Evolutionary conservation across 768 basidiomycete species (phyloP).

Genomic region (Lactifluus subvellereus): DNA sequence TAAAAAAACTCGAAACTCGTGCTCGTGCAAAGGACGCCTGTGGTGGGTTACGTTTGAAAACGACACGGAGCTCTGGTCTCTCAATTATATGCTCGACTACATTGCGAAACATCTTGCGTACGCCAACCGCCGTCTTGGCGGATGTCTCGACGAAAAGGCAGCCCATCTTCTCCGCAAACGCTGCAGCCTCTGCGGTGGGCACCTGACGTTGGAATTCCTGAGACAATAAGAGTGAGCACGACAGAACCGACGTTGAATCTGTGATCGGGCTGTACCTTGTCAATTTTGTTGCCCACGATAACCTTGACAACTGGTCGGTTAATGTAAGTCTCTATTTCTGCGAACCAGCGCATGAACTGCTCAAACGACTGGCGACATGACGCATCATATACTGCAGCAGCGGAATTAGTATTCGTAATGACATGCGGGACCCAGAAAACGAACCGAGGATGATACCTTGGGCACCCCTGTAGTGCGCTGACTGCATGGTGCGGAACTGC

Average conservation of each 20-base stretch:
- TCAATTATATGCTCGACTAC: slow-evolving; percentile 79
- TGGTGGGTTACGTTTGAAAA: slow-evolving; percentile 27
- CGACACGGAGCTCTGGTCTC: slow-evolving; percentile 65
- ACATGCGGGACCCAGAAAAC: slow-evolving; percentile 8
- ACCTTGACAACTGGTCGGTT: slow-evolving; percentile 83
- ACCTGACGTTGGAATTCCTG: slow-evolving; percentile 91
- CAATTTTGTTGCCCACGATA: slow-evolving; percentile 90
- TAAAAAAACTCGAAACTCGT: neutral
- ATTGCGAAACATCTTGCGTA: slow-evolving; percentile 66
- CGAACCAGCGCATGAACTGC: slow-evolving; percentile 86
- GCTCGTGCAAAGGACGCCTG: slow-evolving; percentile 2
- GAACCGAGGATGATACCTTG: slow-evolving; percentile 73
- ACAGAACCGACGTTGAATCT: neutral
- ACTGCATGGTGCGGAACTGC: slow-evolving; percentile 90
- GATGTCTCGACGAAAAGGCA: slow-evolving; percentile 87
- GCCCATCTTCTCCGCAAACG: slow-evolving; percentile 78
- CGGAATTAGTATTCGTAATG: neutral
- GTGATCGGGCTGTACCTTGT: slow-evolving; percentile 54
- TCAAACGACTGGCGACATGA: slow-evolving; percentile 89
- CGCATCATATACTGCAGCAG: slow-evolving; percentile 79
- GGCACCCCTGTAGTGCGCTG: slow-evolving; percentile 87
- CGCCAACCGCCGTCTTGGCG: slow-evolving; percentile 84
- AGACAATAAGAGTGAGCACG: neutral
- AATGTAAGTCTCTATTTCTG: slow-evolving; percentile 90
- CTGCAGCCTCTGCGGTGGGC: slow-evolving; percentile 64